A percentile compares a stretch with the other conserved stretches of the same genome.
Evolutionary conservation across 176 grass and related monocot species (phyloP).

Genomic region (Chrysopogon serrulatus): DNA sequence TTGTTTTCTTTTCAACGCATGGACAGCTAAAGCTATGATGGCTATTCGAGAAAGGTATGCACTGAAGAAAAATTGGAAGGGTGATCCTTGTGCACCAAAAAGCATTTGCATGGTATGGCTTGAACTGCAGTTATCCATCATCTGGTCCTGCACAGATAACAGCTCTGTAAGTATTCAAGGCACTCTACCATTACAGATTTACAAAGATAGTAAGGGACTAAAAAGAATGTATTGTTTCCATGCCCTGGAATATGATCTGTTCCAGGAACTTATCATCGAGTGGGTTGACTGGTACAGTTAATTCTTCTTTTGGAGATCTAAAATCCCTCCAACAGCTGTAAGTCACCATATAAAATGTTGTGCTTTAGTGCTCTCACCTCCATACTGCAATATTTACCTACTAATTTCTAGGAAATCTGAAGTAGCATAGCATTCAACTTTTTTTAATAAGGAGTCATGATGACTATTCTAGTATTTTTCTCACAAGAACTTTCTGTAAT

Average conservation of each 20-base stretch:
- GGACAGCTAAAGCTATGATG: conserved; percentile 14
- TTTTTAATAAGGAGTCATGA: neutral
- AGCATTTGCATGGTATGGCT: conserved; percentile 21
- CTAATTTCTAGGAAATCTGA: neutral
- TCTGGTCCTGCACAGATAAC: conserved; percentile 12
- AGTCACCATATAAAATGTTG: neutral
- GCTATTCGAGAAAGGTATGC: conserved; percentile 1
- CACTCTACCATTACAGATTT: neutral
- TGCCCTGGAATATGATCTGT: neutral
- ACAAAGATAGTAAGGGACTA: neutral
- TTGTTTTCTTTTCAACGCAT: neutral
- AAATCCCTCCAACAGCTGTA: conserved; percentile 43
- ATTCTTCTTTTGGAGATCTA: conserved; percentile 36
- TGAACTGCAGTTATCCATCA: conserved; percentile 13
- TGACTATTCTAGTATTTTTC: neutral
- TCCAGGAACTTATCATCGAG: conserved; percentile 45
- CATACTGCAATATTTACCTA: neutral
- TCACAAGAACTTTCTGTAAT: neutral
- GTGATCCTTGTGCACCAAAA: conserved; percentile 18
- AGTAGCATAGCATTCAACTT: neutral
- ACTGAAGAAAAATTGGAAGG: conserved; percentile 29
- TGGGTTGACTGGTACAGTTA: conserved; percentile 31
- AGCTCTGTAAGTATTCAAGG: conserved; percentile 24
- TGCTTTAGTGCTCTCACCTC: neutral
- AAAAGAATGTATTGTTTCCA: neutral